Percentiles rank a stretch among this genome's conserved stretches.
These are phyloP conservation scores for Pseudomicrostroma phylloplanum DNA, from an alignment of 1,284 basidiomycete species.

Conservation along the genomic window DNA sequence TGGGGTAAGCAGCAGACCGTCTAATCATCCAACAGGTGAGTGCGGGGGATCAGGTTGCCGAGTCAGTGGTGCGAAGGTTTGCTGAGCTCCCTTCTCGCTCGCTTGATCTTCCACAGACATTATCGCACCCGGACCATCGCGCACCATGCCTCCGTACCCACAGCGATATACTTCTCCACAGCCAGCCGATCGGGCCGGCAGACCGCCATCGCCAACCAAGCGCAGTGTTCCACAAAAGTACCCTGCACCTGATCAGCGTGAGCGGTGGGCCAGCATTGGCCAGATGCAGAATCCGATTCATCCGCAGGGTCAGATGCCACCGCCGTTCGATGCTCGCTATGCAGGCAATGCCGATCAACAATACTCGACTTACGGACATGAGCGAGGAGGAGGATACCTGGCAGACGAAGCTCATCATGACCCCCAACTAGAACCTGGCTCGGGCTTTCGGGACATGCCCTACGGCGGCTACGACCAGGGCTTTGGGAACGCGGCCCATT, in stretches of 20 bases:
- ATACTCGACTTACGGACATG: no score
- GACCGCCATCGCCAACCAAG: conserved; percentile 38
- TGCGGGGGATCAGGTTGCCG: not conserved
- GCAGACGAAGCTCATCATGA: no score
- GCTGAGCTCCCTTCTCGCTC: not conserved
- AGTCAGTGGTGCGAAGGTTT: not conserved
- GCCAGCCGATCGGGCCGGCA: conserved; percentile 19
- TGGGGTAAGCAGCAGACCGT: not conserved
- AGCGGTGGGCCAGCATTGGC: conserved; percentile 37
- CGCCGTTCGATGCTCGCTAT: not conserved
- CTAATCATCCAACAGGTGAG: not conserved
- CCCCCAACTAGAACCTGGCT: no score
- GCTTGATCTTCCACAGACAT: not conserved
- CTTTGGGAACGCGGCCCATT: no score
- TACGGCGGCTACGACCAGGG: no score
- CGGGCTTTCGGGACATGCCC: no score
- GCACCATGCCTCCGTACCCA: conserved; percentile 32
- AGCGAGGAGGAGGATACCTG: no score
- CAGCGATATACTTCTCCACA: conserved; percentile 29
- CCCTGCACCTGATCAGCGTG: conserved; percentile 31
- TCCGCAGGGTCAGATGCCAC: not conserved
- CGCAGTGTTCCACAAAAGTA: not conserved
- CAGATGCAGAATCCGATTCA: conserved; percentile 17
- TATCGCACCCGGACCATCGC: conserved; percentile 22
- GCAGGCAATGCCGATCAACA: no score